Base-by-base conservation (phyloP, 352 stramenopile species). In the Plasmopara muralis region DNA sequence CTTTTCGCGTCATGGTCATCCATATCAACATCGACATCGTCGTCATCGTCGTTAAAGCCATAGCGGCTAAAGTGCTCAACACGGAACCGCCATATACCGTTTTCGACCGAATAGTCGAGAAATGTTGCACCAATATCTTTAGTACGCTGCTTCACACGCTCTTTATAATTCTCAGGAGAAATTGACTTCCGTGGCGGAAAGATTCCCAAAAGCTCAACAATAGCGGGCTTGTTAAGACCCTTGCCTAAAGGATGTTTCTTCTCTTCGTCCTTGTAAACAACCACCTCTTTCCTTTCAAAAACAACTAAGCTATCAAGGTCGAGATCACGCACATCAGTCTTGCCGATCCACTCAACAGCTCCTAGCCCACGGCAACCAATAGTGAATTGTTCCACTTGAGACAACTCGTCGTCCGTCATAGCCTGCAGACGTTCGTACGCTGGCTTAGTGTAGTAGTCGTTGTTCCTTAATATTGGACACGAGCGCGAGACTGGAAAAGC, bases 61-160 rank as follows among this genome's bases (percentile, higher is more conserved):
- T 93, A 93, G 31, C 83, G 83, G 58, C 78, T 90, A 39, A 93
- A 93, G 45, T 93, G 83, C 51, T 93, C 81, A 14, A 91, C 83
- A 29, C 81, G 77, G 59, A 93, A 93, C 25, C 80, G 76, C 83
- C 83, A 93, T 52, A 91, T 77, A 43, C 83, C 83, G 28, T 72
- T 84, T 12, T 83, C 72, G 9, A 67, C 62, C 9, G 70, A 73
- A 59, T 93, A 93, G 50, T 91, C 80, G 9, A 93, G 61, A 53
- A 81, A 90, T 5, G 69, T 88, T 29, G 83, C 79, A 29, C 77
- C 78, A 50, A 91, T 91, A 54, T 88, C 77, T 28, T 72, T 57
- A 13, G 83, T 93, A 9, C 83, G 76, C 41, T 78, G 66, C 52
- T 85, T 87, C 42, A 93, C 83, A 45, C 80, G 74, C 40, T 91